phyloP scores from a whole-genome alignment of 768 basidiomycete genomes.

The Lactifluus pinguis region DNA sequence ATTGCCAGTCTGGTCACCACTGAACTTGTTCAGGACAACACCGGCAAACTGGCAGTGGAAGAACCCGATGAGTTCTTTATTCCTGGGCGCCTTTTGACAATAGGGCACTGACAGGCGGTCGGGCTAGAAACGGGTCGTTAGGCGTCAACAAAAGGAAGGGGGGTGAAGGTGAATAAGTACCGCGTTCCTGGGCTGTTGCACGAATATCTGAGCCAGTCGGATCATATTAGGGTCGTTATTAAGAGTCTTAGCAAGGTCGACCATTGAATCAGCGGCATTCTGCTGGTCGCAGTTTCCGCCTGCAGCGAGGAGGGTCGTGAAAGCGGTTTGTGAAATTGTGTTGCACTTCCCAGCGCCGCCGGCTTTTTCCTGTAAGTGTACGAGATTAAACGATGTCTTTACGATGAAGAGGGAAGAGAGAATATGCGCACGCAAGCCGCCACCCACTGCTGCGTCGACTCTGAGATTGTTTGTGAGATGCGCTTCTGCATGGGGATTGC shows the following conservation, averaged over 20 bases:
- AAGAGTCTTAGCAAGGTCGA: conserved; percentile 38
- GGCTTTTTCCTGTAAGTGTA: conserved; percentile 36
- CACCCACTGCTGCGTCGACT: conserved; percentile 42
- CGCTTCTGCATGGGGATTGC: conserved; percentile 34
- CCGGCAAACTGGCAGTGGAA: conserved; percentile 51
- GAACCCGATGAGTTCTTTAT: conserved; percentile 42
- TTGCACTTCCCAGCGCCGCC: conserved; percentile 51
- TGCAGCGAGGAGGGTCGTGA: conserved; percentile 48
- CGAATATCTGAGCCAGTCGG: conserved; percentile 42
- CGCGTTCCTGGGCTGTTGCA: conserved; percentile 48
- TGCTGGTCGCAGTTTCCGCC: conserved; percentile 34
- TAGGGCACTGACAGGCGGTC: conserved; percentile 38
- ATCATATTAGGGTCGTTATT: conserved; percentile 40
- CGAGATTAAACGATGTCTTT: background rate
- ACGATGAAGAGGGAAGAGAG: background rate
- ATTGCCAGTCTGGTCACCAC: conserved; percentile 38
- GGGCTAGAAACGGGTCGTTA: conserved; percentile 26
- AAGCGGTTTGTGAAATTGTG: conserved; percentile 44
- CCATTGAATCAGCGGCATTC: conserved; percentile 40
- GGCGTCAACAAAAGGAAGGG: background rate
- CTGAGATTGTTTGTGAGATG: conserved; percentile 40
- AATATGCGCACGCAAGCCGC: conserved; percentile 39
- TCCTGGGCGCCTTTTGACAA: conserved; percentile 43
- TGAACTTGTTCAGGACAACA: conserved; percentile 37
- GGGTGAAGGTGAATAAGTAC: conserved; percentile 25